These are phyloP conservation scores for Ceratocystis lukuohia DNA, from an alignment of 2,329 filamentous ascomycete species.

Conservation along the genomic window DNA sequence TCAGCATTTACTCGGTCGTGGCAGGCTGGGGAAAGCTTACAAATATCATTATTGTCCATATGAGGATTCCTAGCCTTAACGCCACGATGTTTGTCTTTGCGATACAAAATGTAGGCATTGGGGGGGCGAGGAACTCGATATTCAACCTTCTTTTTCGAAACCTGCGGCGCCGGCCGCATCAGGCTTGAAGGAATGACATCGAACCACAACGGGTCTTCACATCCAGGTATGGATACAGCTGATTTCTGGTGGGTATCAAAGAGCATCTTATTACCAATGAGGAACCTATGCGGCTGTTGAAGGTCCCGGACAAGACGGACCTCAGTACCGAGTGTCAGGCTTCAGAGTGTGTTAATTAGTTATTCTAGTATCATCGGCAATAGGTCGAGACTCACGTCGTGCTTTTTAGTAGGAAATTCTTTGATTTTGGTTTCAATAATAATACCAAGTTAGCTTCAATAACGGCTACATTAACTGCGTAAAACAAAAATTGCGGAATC, in stretches of 20 bases:
- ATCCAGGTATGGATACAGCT: conserved; percentile 2
- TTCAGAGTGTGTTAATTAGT: background rate
- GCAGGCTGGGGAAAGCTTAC: conserved; percentile 2
- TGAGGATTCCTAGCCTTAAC: background rate
- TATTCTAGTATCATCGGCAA: background rate
- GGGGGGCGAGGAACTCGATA: conserved; percentile 10
- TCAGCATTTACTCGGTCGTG: background rate
- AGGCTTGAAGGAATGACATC: background rate
- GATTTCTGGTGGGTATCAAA: background rate
- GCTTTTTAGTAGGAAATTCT: background rate
- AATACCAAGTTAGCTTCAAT: conserved; percentile 10
- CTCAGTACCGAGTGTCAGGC: background rate
- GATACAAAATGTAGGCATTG: conserved; percentile 16
- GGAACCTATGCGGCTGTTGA: conserved; percentile 6
- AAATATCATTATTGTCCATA: conserved; percentile 16
- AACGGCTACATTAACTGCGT: conserved; percentile 1
- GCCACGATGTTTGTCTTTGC: conserved; percentile 12
- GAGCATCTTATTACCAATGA: background rate
- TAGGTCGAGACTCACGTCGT: background rate
- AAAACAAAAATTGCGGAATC: background rate
- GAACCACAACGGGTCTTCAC: background rate
- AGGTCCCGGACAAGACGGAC: conserved; percentile 5
- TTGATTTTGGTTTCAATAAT: conserved; percentile 5
- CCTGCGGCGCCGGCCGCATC: background rate
- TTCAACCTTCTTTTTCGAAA: background rate